Evolutionary conservation across 441 rosid species (phyloP).

Genomic region (Geranium incanum): DNA sequence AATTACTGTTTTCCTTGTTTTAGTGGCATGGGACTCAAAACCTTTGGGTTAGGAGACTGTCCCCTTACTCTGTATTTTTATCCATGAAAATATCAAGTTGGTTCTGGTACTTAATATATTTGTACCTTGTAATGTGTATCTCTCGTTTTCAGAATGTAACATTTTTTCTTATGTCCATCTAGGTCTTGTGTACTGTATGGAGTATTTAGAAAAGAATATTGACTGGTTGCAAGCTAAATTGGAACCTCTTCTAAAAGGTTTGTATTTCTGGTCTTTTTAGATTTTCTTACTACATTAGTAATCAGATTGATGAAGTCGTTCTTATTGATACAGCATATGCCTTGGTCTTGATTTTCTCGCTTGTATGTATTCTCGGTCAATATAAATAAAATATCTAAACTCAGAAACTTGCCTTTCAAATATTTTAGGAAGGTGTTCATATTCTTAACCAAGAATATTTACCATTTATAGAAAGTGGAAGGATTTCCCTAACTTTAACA

Average conservation of each 20-base stretch:
- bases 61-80: not conserved
- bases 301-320: not conserved
- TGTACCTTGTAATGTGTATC: not conserved
- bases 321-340: not conserved
- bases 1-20: not conserved
- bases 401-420: not conserved
- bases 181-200: constrained; percentile 93
- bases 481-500: too few relatives aligned
- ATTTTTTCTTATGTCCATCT: constrained; percentile 13
- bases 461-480: not conserved
- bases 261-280: constrained; percentile 12
- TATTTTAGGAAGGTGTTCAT: not conserved
- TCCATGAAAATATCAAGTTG: not conserved
- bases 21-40: not conserved
- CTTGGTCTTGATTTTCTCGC: not conserved
- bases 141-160: not conserved
- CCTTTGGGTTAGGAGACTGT: not conserved
- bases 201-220: constrained; percentile 75
- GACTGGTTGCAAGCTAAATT: constrained; percentile 80
- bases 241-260: constrained; percentile 78
- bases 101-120: not conserved
- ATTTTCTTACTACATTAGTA: not conserved
- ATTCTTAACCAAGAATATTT: not conserved
- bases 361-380: not conserved
- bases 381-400: too few relatives aligned